Percentiles rank a stretch among this genome's conserved stretches.
Conservation (phyloP, 2,329 filamentous ascomycete genomes). For the Diaporthe sp. region DNA sequence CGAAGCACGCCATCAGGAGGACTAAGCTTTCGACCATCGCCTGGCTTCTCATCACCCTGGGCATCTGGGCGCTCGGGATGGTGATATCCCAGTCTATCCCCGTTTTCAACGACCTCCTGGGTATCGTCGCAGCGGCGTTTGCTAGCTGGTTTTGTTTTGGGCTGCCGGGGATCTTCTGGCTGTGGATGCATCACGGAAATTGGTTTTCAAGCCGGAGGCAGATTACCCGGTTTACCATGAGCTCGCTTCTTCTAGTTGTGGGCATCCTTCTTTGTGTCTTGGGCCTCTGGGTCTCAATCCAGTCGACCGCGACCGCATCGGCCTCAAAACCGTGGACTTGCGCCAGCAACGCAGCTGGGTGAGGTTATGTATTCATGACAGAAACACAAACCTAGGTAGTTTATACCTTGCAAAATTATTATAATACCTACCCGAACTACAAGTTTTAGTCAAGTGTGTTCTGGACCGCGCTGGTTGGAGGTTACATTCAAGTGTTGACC, state of each 20-base stretch:
- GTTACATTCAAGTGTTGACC: no score
- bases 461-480: no score
- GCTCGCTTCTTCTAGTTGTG: slow-evolving; percentile 47
- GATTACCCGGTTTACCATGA: slow-evolving; percentile 47
- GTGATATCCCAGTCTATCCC: slow-evolving; percentile 78
- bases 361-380: neutral
- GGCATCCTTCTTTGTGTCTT: slow-evolving; percentile 52
- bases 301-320: slow-evolving; percentile 48
- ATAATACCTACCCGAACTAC: neutral
- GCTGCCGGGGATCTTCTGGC: slow-evolving; percentile 60
- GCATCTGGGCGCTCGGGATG: slow-evolving; percentile 72
- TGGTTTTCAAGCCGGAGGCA: slow-evolving; percentile 52
- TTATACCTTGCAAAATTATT: no score
- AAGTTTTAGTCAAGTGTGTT: neutral
- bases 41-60: slow-evolving; percentile 69
- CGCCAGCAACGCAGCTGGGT: slow-evolving; percentile 41
- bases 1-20: slow-evolving; percentile 64
- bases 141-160: slow-evolving; percentile 75
- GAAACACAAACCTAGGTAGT: neutral
- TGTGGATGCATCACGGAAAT: slow-evolving; percentile 59
- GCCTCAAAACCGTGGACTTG: slow-evolving; percentile 52
- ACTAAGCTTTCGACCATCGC: slow-evolving; percentile 63
- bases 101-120: slow-evolving; percentile 74
- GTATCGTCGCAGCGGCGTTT: slow-evolving; percentile 72
- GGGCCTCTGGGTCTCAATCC: slow-evolving; percentile 54